These are phyloP conservation scores for Neohortaea acidophila DNA, from an alignment of 495 filamentous ascomycete genomes.

Conservation along the genomic window DNA sequence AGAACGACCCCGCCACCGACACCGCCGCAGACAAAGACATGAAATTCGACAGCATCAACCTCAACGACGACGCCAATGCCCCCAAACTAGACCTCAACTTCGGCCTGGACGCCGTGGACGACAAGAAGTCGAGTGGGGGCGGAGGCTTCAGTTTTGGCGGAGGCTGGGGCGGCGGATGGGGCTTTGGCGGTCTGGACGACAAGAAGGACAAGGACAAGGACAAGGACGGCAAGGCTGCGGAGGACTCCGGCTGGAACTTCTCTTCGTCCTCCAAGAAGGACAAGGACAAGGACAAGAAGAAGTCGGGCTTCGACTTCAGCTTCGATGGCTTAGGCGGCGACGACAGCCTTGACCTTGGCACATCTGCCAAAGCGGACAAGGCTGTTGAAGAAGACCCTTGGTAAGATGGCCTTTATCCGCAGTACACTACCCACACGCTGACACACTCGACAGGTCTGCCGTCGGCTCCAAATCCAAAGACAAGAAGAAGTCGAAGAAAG, in stretches of 20 bases:
- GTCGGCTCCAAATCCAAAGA: slow-evolving; percentile 10
- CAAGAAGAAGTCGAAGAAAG: slow-evolving; percentile 22
- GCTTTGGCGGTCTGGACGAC: slow-evolving; percentile 14
- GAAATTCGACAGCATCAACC: slow-evolving; percentile 20
- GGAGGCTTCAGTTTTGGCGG: slow-evolving; percentile 19
- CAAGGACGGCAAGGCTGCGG: background rate
- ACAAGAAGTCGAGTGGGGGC: slow-evolving; percentile 18
- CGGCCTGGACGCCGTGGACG: slow-evolving; percentile 4
- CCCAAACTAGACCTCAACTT: slow-evolving; percentile 20
- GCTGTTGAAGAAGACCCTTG: slow-evolving; percentile 13
- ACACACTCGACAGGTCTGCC: background rate
- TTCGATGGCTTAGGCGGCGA: slow-evolving; percentile 8
- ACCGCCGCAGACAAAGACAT: slow-evolving; percentile 14
- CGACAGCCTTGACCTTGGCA: background rate
- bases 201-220: slow-evolving; percentile 11
- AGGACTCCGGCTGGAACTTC: slow-evolving; percentile 9
- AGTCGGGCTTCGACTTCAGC: slow-evolving; percentile 14
- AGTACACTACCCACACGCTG: background rate
- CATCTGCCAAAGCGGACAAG: slow-evolving; percentile 4
- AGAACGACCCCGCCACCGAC: slow-evolving; percentile 17
- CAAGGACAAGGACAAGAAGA: slow-evolving; percentile 17
- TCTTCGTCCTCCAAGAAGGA: slow-evolving; percentile 3
- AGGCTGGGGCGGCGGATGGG: slow-evolving; percentile 20
- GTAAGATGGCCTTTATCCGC: slow-evolving; percentile 10
- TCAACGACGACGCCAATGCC: slow-evolving; percentile 17